Evolutionary conservation across 225 moss, liverwort and hornwort genomes (phyloP).

Genomic region (Sphagnum tenellum): DNA sequence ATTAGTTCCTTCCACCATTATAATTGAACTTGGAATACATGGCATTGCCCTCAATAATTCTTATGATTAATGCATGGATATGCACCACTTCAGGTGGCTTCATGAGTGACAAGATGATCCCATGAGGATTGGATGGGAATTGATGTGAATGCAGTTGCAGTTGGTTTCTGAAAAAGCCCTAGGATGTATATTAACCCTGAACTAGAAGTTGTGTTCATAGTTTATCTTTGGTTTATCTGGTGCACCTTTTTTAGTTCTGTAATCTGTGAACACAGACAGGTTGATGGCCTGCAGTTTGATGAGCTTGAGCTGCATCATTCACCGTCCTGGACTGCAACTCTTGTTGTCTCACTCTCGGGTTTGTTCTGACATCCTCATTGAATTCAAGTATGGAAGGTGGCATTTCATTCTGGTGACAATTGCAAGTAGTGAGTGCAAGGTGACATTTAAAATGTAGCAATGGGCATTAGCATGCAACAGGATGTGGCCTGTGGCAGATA

Average conservation of each 20-base stretch:
- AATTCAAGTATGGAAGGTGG: no score
- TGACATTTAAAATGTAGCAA: no score
- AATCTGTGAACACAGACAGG: slow-evolving; percentile 15
- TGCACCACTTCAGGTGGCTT: no score
- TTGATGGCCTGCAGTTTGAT: slow-evolving; percentile 24
- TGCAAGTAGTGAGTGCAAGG: no score
- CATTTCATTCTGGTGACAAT: no score
- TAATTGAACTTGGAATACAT: no score
- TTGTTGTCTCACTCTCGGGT: slow-evolving; percentile 41
- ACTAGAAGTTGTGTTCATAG: background rate
- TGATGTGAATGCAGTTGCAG: background rate
- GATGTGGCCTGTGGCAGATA: slow-evolving; percentile 20
- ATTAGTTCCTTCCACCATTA: no score
- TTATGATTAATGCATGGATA: no score
- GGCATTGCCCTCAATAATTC: no score
- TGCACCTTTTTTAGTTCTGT: background rate
- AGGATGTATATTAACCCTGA: background rate
- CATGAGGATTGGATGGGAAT: no score
- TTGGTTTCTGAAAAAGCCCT: background rate
- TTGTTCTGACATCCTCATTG: background rate
- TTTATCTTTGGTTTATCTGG: background rate
- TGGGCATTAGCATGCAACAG: background rate
- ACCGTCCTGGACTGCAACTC: slow-evolving; percentile 26
- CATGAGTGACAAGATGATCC: no score
- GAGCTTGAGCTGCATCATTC: slow-evolving; percentile 7